Percentiles rank a stretch among this genome's conserved stretches.
These are phyloP conservation scores for Apophysomyces sp. DNA, from an alignment of 371 early-diverging fungal species.

Conservation along the genomic window DNA sequence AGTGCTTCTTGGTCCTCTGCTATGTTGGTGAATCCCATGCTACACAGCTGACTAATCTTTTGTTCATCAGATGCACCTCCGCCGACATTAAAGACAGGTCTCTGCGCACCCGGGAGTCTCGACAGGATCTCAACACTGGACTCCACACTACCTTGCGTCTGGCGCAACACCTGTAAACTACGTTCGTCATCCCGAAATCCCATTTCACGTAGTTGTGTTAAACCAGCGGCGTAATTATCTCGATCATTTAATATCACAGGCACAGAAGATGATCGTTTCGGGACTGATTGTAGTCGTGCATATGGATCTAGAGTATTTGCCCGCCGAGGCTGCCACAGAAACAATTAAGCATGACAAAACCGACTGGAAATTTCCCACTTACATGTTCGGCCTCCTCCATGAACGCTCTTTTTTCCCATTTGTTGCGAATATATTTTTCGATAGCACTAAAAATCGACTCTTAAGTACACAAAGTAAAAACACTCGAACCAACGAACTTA, in stretches of 20 bases:
- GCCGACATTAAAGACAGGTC: slow-evolving; percentile 7
- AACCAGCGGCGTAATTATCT: slow-evolving; percentile 2
- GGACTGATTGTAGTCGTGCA: slow-evolving; percentile 9
- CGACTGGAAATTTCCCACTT: not conserved
- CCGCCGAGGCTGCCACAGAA: slow-evolving; percentile 9
- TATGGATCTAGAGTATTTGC: not conserved
- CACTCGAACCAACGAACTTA: slow-evolving; percentile 18
- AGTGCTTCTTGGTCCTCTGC: slow-evolving; percentile 49
- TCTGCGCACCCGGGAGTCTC: slow-evolving; percentile 39
- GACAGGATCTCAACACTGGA: slow-evolving; percentile 72
- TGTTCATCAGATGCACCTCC: slow-evolving; percentile 29
- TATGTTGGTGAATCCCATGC: slow-evolving; percentile 51
- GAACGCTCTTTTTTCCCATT: slow-evolving; percentile 87
- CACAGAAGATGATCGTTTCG: slow-evolving; percentile 47
- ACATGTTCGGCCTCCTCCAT: slow-evolving; percentile 34
- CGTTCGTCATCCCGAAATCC: slow-evolving; percentile 69
- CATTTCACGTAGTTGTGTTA: slow-evolving; percentile 61
- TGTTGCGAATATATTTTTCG: slow-evolving; percentile 89
- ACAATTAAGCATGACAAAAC: not conserved
- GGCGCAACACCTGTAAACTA: slow-evolving; percentile 61
- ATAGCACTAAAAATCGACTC: slow-evolving; percentile 56
- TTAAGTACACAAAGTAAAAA: not conserved
- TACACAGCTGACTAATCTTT: slow-evolving; percentile 38
- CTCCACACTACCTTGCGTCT: slow-evolving; percentile 73
- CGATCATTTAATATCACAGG: slow-evolving; percentile 18